Conservation (phyloP, 805 yeast species). For the Yarrowia sp. region DNA sequence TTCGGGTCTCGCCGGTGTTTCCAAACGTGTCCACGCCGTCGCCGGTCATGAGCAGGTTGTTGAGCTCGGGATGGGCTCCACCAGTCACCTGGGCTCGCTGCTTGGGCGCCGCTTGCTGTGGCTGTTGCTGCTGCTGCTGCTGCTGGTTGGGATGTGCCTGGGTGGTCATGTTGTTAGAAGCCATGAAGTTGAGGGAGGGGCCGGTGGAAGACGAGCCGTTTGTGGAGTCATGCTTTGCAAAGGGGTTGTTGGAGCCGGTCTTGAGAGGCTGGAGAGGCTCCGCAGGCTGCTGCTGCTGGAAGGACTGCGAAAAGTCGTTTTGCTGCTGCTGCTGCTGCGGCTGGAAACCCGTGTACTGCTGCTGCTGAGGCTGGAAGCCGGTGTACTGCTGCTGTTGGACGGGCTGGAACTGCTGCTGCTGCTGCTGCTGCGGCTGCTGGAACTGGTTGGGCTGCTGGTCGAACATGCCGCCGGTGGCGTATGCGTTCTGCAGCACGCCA, state of each 20-base stretch:
- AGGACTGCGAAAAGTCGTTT: constrained; percentile 57
- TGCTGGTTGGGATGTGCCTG: constrained; percentile 28
- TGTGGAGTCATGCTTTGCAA: constrained; percentile 54
- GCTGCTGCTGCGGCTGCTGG: too few relatives aligned
- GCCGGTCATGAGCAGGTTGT: constrained; percentile 79
- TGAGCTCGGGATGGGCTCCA: constrained; percentile 60
- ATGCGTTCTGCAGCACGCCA: constrained; percentile 60
- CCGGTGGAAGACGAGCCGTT: constrained; percentile 22
- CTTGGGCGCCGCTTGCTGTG: constrained; percentile 46
- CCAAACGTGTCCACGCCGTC: constrained; percentile 95
- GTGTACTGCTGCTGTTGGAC: constrained; percentile 53
- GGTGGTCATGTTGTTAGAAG: constrained; percentile 31
- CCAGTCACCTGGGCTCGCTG: constrained; percentile 43
- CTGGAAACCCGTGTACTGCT: constrained; percentile 55
- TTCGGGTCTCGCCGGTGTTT: constrained; percentile 79
- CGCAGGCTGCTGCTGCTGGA: constrained; percentile 72
- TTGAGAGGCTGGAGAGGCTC: constrained; percentile 65
- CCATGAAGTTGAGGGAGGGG: constrained; percentile 39
- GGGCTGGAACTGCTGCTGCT: constrained; percentile 58
- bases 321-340: constrained; percentile 70
- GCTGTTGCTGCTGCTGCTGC: constrained; percentile 48
- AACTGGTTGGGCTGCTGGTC: constrained; percentile 39
- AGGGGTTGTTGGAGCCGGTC: constrained; percentile 82
- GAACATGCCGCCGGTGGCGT: constrained; percentile 46
- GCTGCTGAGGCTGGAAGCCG: constrained; percentile 50